Base-by-base conservation (phyloP, 2,329 filamentous ascomycete species). In the Capronia coronata region DNA sequence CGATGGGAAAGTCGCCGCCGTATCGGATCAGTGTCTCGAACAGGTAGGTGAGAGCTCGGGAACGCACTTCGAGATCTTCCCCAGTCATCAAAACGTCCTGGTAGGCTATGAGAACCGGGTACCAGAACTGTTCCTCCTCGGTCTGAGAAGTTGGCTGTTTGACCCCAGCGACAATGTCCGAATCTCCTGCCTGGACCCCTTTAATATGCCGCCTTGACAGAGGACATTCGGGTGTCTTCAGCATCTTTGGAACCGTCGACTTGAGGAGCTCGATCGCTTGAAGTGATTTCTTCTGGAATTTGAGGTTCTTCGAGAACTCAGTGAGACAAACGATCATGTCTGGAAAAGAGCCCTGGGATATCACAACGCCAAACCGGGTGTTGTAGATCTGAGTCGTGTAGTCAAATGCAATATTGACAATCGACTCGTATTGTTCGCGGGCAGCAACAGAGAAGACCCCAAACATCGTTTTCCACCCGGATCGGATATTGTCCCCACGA, bases 41-140 rank as follows among this genome's bases (percentile, higher is more conserved):
- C 54, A 98, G 88, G 68, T 97, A 98, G 60, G 90, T 94, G 34
- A 98, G 75, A 2, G 94, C 93, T 70, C 74, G 70, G 55, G 79
- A 96, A 51, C 93, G 84, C 34, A 97, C 93, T 69, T 99, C 93
- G 14, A 99, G 77, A 65, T 99, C 93, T 68, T 98, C 94, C 2
- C 94, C 93, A 1, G 93, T 98, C 93, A 99, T 99, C 41, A 99
- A 73, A 18, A 98, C 90, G 66, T 98, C 93, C 65, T 99, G 93
- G 74, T 98, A 98, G 2, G 94, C 91, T 64, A 98, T 97, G 23
- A 99, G 75, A 4, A 98, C 87, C 0, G 93, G 93, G 68, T 98
- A 98, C 93, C 93, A 99, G 68, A 90, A 98, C 30, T 94, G 90
- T 66, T 97, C 93, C 66, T 98, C 94, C 56, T 93, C 82, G 2